These are phyloP conservation scores for Kwoniella bestiolae DNA, from an alignment of 768 basidiomycete genomes.

Conservation along the genomic window DNA sequence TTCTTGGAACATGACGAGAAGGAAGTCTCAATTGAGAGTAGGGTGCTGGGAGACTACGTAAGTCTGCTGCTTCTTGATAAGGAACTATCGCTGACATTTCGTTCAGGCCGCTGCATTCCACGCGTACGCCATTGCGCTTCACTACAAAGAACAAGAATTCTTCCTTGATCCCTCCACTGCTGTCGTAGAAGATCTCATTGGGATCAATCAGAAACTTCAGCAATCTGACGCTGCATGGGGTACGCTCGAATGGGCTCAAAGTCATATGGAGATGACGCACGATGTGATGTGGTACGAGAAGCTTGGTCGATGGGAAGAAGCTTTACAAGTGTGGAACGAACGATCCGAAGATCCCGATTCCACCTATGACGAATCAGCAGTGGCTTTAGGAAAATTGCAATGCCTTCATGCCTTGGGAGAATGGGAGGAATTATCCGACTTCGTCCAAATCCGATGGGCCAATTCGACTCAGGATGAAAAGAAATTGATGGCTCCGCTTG, in stretches of 20 bases:
- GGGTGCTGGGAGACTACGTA: slow-evolving; percentile 84
- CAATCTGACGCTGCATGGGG: slow-evolving; percentile 99
- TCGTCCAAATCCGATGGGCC: slow-evolving; percentile 86
- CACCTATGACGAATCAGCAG: slow-evolving; percentile 62
- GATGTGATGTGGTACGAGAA: slow-evolving; percentile 99
- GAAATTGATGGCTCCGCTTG: slow-evolving; percentile 91
- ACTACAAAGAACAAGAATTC: slow-evolving; percentile 98
- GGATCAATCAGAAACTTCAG: slow-evolving; percentile 93
- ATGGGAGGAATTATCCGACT: slow-evolving; percentile 86
- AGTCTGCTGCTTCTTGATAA: slow-evolving; percentile 10
- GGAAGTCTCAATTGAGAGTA: slow-evolving; percentile 86
- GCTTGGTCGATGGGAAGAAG: slow-evolving; percentile 94
- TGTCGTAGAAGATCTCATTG: slow-evolving; percentile 91
- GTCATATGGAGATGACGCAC: slow-evolving; percentile 74
- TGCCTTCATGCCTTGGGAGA: slow-evolving; percentile 96
- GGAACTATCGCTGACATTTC: slow-evolving; percentile 12
- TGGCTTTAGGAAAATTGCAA: slow-evolving; percentile 89
- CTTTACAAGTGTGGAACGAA: slow-evolving; percentile 61
- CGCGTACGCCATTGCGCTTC: slow-evolving; percentile 95
- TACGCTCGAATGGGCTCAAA: slow-evolving; percentile 83
- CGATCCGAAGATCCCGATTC: slow-evolving; percentile 69
- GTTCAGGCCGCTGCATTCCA: slow-evolving; percentile 77
- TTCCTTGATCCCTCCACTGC: slow-evolving; percentile 84
- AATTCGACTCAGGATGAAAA: slow-evolving; percentile 81
- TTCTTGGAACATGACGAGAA: slow-evolving; percentile 99